Percentiles rank a stretch among this genome's conserved stretches.
Evolutionary conservation across 2,329 filamentous ascomycete genomes (phyloP).

Genomic region (Talaromyces sp.): DNA sequence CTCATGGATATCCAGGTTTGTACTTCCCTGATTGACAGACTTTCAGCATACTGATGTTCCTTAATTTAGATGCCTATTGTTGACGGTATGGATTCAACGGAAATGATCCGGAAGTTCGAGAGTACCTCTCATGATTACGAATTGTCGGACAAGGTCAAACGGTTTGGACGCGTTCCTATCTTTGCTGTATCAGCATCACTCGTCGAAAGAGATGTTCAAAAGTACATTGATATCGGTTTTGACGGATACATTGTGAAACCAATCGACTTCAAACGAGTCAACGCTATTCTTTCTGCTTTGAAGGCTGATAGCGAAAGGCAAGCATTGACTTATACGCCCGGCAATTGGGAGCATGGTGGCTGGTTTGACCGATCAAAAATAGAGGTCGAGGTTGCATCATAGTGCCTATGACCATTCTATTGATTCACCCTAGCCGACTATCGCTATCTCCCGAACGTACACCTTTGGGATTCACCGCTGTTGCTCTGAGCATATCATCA

Average conservation of each 20-base stretch:
- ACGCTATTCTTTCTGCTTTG: conserved; percentile 66
- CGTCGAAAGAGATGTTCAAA: conserved; percentile 63
- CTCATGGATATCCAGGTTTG: conserved; percentile 88
- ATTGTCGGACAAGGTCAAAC: conserved; percentile 57
- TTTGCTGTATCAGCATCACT: conserved; percentile 85
- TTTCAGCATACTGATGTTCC: neutral
- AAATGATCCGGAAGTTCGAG: conserved; percentile 76
- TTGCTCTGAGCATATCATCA: neutral
- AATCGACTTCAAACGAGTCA: conserved; percentile 73
- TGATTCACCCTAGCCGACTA: neutral
- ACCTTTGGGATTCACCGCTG: neutral
- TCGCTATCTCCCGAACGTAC: neutral
- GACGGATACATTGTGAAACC: conserved; percentile 91
- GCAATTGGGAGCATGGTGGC: conserved; percentile 79
- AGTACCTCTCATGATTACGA: conserved; percentile 48
- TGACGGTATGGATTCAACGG: conserved; percentile 75
- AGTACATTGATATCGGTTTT: conserved; percentile 74
- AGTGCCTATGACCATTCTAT: neutral
- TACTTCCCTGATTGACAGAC: neutral
- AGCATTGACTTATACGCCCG: conserved; percentile 64
- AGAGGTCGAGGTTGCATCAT: neutral
- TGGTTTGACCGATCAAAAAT: conserved; percentile 59
- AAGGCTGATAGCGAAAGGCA: conserved; percentile 57
- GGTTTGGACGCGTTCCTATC: conserved; percentile 69
- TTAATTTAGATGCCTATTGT: conserved; percentile 78